Evolutionary conservation across 495 filamentous ascomycete species (phyloP).

Genomic region (Neurospora sp.): DNA sequence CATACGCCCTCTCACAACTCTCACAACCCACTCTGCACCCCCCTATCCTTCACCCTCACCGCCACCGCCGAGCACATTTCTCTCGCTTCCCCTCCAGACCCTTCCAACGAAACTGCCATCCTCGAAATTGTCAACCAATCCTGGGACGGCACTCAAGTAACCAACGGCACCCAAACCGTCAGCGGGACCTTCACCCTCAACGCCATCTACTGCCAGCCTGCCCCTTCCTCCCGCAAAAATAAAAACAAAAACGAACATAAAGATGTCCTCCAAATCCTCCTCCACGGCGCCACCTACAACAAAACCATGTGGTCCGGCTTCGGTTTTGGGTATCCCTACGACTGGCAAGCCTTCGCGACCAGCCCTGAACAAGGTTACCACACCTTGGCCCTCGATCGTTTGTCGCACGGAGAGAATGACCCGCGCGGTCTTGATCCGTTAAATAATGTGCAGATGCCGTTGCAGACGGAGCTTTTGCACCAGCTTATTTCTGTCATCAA

Average conservation of each 20-base stretch:
- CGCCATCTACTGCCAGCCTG: constrained; percentile 8
- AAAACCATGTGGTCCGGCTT: constrained; percentile 10
- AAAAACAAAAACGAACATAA: background rate
- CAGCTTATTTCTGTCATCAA: background rate
- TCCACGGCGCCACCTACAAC: constrained; percentile 18
- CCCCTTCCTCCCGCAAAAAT: background rate
- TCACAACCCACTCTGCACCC: background rate
- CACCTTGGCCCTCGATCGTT: constrained; percentile 17
- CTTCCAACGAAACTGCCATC: background rate
- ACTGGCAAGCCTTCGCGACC: constrained; percentile 12
- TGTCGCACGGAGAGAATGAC: constrained; percentile 12
- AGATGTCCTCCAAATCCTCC: constrained; percentile 11
- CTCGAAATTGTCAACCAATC: background rate
- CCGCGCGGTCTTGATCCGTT: constrained; percentile 4
- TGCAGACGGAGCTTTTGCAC: constrained; percentile 6
- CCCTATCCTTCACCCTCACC: constrained; percentile 2
- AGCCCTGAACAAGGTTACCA: constrained; percentile 3
- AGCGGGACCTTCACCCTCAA: constrained; percentile 4
- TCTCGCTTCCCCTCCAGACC: constrained; percentile 2
- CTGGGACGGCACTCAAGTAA: background rate
- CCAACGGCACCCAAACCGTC: constrained; percentile 1
- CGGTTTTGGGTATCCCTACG: constrained; percentile 3
- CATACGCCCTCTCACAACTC: background rate
- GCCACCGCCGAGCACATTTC: background rate
- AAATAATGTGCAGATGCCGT: constrained; percentile 1